Evolutionary conservation across 2,329 filamentous ascomycete species (phyloP).

Genomic region (Madurella mycetomatis): DNA sequence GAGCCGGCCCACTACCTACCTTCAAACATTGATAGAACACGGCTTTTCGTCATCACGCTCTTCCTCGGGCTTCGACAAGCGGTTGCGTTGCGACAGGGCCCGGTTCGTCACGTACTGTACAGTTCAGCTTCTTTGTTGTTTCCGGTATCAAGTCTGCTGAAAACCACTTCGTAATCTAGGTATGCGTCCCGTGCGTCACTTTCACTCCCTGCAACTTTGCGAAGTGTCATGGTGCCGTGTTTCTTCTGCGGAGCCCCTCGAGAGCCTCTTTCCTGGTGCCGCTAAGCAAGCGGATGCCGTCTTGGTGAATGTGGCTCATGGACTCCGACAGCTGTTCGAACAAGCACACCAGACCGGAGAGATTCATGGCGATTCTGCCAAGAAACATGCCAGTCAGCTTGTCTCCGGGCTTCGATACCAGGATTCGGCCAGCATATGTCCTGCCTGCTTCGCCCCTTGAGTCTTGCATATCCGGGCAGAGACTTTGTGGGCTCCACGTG

Average conservation of each 20-base stretch:
- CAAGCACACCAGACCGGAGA: not conserved
- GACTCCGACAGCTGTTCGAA: slow-evolving; percentile 2
- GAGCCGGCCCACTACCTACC: too few relatives aligned
- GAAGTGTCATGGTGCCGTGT: not conserved
- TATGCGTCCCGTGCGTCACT: slow-evolving; percentile 1
- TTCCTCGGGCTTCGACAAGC: too few relatives aligned
- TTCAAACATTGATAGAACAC: too few relatives aligned
- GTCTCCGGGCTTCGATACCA: not conserved
- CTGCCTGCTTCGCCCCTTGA: not conserved
- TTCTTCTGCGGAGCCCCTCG: slow-evolving; percentile 14
- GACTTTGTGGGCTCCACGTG: not conserved
- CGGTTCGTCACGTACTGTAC: too few relatives aligned
- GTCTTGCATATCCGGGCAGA: not conserved
- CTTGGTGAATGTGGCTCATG: not conserved
- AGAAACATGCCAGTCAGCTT: slow-evolving; percentile 1
- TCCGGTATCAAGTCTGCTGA: too few relatives aligned
- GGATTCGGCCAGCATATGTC: not conserved
- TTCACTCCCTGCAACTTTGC: too few relatives aligned
- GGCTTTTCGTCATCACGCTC: too few relatives aligned
- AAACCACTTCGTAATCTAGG: slow-evolving; percentile 2
- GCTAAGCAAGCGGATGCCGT: not conserved
- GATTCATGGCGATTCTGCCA: not conserved
- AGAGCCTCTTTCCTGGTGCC: slow-evolving; percentile 10
- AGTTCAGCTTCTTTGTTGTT: too few relatives aligned
- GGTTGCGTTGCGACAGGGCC: too few relatives aligned